A percentile compares a stretch with the other conserved stretches of the same genome.
These are phyloP conservation scores for Pezicula radicicola DNA, from an alignment of 2,329 filamentous ascomycete genomes.

Conservation along the genomic window DNA sequence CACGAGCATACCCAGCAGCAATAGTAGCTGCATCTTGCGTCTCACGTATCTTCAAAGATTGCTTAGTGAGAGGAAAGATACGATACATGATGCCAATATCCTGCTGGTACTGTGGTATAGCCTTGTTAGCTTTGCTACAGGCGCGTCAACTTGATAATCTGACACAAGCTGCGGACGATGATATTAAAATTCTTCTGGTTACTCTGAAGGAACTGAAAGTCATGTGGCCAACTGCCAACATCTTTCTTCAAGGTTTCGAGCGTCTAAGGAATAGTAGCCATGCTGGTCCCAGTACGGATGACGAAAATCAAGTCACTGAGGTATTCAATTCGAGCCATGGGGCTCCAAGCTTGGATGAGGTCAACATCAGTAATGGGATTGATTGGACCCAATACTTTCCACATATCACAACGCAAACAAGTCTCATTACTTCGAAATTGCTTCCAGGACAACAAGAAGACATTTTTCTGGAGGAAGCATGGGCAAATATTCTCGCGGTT, in stretches of 20 bases:
- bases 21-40: slow-evolving; percentile 36
- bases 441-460: not conserved
- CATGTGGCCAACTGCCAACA: not conserved
- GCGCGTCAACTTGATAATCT: slow-evolving; percentile 31
- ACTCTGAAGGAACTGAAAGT: slow-evolving; percentile 30
- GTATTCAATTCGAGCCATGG: not conserved
- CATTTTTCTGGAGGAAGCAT: too few relatives aligned
- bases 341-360: not conserved
- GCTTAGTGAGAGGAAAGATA: slow-evolving; percentile 34
- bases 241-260: not conserved
- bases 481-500: too few relatives aligned
- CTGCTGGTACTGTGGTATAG: slow-evolving; percentile 40
- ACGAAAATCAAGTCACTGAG: not conserved
- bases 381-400: not conserved
- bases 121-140: slow-evolving; percentile 38
- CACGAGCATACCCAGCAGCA: slow-evolving; percentile 33
- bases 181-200: slow-evolving; percentile 29
- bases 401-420: not conserved
- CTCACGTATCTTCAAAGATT: slow-evolving; percentile 35
- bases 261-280: not conserved
- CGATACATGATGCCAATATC: slow-evolving; percentile 40
- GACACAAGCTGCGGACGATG: slow-evolving; percentile 28
- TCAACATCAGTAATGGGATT: not conserved
- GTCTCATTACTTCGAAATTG: not conserved
- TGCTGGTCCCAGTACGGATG: not conserved